Evolutionary conservation across 305 asterid species (phyloP).

Genomic region (Andrographis paniculata): DNA sequence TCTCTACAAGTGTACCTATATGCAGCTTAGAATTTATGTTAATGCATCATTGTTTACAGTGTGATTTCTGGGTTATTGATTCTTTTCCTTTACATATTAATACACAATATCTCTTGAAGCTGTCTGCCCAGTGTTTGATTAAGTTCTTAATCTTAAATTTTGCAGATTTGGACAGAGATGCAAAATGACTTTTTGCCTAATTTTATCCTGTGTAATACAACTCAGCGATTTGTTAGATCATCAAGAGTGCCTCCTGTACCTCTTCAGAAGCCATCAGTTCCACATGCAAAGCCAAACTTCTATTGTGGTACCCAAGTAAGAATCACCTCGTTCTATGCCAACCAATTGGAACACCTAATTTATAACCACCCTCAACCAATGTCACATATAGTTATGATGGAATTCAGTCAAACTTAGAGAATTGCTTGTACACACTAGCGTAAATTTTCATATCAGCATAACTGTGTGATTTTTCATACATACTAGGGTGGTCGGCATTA

Average conservation of each 20-base stretch:
- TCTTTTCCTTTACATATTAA: slow-evolving; percentile 3
- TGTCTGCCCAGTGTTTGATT: slow-evolving; percentile 3
- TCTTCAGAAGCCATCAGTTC: slow-evolving; percentile 90
- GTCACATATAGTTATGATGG: not conserved
- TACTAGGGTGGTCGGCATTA: too few relatives aligned
- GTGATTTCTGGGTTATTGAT: too few relatives aligned
- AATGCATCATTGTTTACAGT: too few relatives aligned
- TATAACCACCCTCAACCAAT: too few relatives aligned
- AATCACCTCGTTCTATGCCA: too few relatives aligned
- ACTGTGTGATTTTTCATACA: too few relatives aligned
- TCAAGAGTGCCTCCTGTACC: slow-evolving; percentile 68
- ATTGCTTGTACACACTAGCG: not conserved
- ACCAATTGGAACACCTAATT: too few relatives aligned
- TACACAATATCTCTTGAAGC: not conserved
- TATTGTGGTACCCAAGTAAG: slow-evolving; percentile 96
- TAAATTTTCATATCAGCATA: not conserved
- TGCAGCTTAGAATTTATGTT: too few relatives aligned
- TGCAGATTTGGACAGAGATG: slow-evolving; percentile 95
- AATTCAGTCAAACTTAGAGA: not conserved
- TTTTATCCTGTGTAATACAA: slow-evolving; percentile 92
- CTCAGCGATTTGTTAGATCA: slow-evolving; percentile 95
- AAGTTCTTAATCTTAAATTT: slow-evolving; percentile 23
- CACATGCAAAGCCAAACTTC: slow-evolving; percentile 84
- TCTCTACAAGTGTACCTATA: too few relatives aligned
- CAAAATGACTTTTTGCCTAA: slow-evolving; percentile 95